Evolutionary conservation across 2,329 filamentous ascomycete genomes (phyloP).

Genomic region (Amauroascus verrucosus): DNA sequence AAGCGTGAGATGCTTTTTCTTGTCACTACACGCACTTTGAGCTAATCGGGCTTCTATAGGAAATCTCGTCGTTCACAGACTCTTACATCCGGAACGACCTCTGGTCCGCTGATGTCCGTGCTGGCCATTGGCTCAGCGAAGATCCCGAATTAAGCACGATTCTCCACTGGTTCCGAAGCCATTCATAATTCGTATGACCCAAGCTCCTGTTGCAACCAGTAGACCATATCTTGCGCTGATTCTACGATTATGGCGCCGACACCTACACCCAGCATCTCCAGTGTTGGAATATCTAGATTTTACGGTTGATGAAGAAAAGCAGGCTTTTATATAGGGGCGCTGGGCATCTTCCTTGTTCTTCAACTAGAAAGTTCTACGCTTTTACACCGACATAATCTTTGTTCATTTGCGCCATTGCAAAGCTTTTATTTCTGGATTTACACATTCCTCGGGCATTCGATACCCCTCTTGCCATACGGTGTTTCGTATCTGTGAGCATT

Average conservation of each 20-base stretch:
- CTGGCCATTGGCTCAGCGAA: conserved; percentile 52
- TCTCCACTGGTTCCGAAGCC: conserved; percentile 35
- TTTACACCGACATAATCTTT: background rate
- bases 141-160: conserved; percentile 48
- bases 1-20: conserved; percentile 31
- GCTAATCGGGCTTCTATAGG: conserved; percentile 33
- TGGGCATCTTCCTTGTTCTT: too few species aligned
- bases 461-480: background rate
- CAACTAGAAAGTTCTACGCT: background rate
- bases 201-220: background rate
- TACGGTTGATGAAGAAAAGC: too few species aligned
- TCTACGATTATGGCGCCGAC: background rate
- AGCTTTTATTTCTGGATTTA: background rate
- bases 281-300: too few species aligned
- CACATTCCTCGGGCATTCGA: background rate
- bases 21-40: background rate
- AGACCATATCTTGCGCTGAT: background rate
- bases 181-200: conserved; percentile 14
- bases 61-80: conserved; percentile 49
- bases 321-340: too few species aligned
- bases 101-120: conserved; percentile 44
- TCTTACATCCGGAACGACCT: conserved; percentile 47
- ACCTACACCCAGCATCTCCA: too few species aligned
- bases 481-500: conserved; percentile 3
- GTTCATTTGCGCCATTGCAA: background rate